Percentiles rank a stretch among this genome's conserved stretches.
phyloP scores from a whole-genome alignment of 1,139 yeast species.

The Meyerozyma smithsonii region DNA sequence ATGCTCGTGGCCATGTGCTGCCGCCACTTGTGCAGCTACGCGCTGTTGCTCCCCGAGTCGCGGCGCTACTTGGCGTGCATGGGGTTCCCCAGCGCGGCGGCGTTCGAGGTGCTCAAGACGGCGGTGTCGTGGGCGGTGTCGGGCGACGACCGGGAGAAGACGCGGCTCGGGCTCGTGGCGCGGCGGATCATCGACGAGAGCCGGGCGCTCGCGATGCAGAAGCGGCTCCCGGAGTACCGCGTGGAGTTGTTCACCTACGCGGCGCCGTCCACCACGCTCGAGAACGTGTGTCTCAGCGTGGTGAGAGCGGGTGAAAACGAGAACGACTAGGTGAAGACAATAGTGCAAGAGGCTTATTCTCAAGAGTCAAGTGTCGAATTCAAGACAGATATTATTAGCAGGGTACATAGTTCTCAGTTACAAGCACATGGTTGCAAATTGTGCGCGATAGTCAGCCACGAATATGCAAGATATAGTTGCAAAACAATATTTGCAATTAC shows the following conservation, averaged over 20 bases:
- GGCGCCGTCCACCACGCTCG: constrained; percentile 54
- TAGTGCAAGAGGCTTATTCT: too few relatives aligned
- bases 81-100: constrained; percentile 28
- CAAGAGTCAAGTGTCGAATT: too few relatives aligned
- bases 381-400: too few relatives aligned
- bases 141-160: constrained; percentile 52
- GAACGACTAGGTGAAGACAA: too few relatives aligned
- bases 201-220: constrained; percentile 41
- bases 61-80: constrained; percentile 29
- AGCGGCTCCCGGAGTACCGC: constrained; percentile 25
- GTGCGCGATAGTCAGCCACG: too few relatives aligned
- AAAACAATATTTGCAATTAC: too few relatives aligned
- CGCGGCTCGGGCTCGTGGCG: constrained; percentile 57
- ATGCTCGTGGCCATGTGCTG: constrained; percentile 90
- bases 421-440: too few relatives aligned
- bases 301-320: background rate
- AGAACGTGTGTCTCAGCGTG: constrained; percentile 55
- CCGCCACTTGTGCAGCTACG: constrained; percentile 70
- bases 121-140: constrained; percentile 87
- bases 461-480: too few relatives aligned
- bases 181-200: constrained; percentile 65
- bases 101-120: constrained; percentile 55
- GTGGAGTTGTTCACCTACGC: constrained; percentile 59
- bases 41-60: constrained; percentile 50
- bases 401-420: too few relatives aligned